Conservation (phyloP, 495 filamentous ascomycete species). For the Xylaria palmicola region DNA sequence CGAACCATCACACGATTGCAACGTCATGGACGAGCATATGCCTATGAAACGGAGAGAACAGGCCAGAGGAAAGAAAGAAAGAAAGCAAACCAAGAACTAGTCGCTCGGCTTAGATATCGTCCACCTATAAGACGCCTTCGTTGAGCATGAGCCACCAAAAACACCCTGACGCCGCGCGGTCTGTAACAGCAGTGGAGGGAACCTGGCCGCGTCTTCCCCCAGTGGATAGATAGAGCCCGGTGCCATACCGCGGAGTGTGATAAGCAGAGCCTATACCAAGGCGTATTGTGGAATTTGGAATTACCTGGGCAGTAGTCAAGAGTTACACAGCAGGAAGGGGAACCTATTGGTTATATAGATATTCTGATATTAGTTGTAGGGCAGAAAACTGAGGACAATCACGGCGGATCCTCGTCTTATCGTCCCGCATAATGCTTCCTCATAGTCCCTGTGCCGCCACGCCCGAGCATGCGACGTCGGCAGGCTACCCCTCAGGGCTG, state of each 20-base stretch:
- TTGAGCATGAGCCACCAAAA: too few relatives aligned
- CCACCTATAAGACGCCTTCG: neutral
- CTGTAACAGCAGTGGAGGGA: too few relatives aligned
- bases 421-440: neutral
- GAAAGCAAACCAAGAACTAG: neutral
- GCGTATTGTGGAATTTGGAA: neutral
- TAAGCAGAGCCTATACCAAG: neutral
- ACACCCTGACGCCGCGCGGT: too few relatives aligned
- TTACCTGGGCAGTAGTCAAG: neutral
- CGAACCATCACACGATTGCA: neutral
- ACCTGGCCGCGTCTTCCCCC: too few relatives aligned
- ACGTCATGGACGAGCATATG: neutral
- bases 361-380: neutral
- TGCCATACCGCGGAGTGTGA: too few relatives aligned
- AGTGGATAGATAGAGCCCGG: too few relatives aligned
- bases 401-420: neutral
- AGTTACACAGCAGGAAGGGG: conserved; percentile 9
- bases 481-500: conserved; percentile 14
- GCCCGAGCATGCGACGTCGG: conserved; percentile 1
- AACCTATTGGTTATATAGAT: conserved; percentile 1
- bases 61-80: too few relatives aligned
- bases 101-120: neutral
- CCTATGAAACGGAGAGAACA: neutral
- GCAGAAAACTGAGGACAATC: neutral
- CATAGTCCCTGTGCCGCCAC: neutral